Conservation (phyloP, 805 yeast species). For the Sugiyamaella marilandica region DNA sequence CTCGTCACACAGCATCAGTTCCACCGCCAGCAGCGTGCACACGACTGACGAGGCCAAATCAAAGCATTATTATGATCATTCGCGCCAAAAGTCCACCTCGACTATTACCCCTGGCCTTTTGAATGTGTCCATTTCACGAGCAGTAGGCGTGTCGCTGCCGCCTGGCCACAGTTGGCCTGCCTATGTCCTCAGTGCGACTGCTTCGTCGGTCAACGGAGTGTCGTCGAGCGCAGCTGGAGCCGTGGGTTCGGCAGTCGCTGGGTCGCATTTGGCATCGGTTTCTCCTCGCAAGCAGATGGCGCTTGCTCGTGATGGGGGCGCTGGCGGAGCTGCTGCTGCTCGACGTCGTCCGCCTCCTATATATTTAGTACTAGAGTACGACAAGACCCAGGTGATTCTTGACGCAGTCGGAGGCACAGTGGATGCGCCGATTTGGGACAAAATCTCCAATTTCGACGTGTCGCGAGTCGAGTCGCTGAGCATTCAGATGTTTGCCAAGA, state of each 20-base stretch:
- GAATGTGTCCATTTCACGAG: conserved; percentile 14
- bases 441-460: conserved; percentile 88
- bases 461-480: conserved; percentile 61
- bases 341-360: conserved; percentile 47
- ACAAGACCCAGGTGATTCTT: conserved; percentile 83
- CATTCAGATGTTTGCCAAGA: conserved; percentile 71
- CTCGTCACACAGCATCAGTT: background rate
- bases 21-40: background rate
- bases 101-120: conserved; percentile 19
- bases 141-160: conserved; percentile 8
- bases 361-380: conserved; percentile 87
- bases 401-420: conserved; percentile 84
- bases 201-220: conserved; percentile 1
- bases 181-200: conserved; percentile 6
- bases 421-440: conserved; percentile 75
- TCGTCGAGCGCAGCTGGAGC: conserved; percentile 3
- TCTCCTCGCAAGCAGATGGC: conserved; percentile 11
- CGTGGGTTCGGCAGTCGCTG: background rate
- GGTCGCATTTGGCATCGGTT: background rate
- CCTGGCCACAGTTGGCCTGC: conserved; percentile 9
- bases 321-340: conserved; percentile 3
- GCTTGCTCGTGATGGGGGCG: background rate
- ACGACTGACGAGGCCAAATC: background rate
- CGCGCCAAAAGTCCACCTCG: conserved; percentile 12
- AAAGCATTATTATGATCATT: background rate